Conservation (phyloP, 441 rosid species). For the Populus tomentosa region DNA sequence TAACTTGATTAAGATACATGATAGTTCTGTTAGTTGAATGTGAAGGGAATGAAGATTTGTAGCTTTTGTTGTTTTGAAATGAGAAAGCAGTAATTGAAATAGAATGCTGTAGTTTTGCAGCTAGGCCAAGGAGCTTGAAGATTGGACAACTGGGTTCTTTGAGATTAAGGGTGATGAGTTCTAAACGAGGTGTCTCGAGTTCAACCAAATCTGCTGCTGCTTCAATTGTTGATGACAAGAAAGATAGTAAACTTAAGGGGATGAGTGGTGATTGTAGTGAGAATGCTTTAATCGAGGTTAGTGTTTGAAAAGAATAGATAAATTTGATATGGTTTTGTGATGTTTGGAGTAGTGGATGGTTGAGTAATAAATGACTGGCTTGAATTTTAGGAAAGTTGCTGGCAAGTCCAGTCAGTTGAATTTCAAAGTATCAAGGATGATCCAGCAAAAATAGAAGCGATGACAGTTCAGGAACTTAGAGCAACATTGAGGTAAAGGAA, state of each 20-base stretch:
- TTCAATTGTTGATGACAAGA: slow-evolving; percentile 22
- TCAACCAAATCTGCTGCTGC: slow-evolving; percentile 21
- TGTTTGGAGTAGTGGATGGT: neutral
- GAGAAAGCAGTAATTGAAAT: neutral
- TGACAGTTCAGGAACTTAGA: slow-evolving; percentile 79
- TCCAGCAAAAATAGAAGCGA: slow-evolving; percentile 40
- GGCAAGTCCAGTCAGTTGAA: slow-evolving; percentile 9
- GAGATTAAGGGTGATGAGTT: slow-evolving; percentile 27
- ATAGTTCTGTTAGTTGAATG: neutral
- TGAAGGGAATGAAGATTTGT: neutral
- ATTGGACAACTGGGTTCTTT: slow-evolving; percentile 27
- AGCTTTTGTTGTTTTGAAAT: neutral
- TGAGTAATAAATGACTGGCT: neutral
- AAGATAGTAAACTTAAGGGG: slow-evolving; percentile 24
- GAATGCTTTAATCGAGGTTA: neutral
- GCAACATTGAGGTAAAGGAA: slow-evolving; percentile 48
- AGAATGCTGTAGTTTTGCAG: slow-evolving; percentile 43
- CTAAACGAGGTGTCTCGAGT: slow-evolving; percentile 38
- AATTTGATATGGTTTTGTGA: neutral
- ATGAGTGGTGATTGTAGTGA: neutral
- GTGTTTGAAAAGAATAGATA: slow-evolving; percentile 5
- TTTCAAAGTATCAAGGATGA: slow-evolving; percentile 39
- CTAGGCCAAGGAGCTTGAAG: slow-evolving; percentile 29
- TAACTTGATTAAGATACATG: neutral
- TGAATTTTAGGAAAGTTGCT: slow-evolving; percentile 21